Percentiles rank a stretch among this genome's conserved stretches.
Conservation (phyloP, 495 filamentous ascomycete genomes). For the Rostrohypoxylon terebratum region DNA sequence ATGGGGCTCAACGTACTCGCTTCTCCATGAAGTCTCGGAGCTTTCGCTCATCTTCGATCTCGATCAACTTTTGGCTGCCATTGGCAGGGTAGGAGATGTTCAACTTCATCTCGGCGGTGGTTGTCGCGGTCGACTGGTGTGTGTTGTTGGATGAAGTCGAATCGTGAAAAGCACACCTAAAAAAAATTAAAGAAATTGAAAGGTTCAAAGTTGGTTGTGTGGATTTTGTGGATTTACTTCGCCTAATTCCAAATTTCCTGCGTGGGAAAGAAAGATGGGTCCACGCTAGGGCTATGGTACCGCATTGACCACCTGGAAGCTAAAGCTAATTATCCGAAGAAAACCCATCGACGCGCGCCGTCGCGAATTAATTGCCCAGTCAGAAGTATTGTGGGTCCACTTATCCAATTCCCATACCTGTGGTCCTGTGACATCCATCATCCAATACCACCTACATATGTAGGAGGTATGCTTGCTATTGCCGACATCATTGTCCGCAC, state of each 20-base stretch:
- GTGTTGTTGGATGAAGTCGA: conserved; percentile 47
- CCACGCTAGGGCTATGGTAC: conserved; percentile 36
- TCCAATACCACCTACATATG: no score
- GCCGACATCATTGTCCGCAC: neutral
- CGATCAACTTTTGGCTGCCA: conserved; percentile 98
- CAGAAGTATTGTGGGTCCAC: neutral
- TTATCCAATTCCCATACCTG: conserved; percentile 5
- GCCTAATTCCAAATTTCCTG: conserved; percentile 50
- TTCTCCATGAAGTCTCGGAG: conserved; percentile 70
- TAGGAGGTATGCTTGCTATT: neutral
- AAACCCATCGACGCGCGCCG: conserved; percentile 20
- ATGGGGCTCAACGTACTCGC: conserved; percentile 45
- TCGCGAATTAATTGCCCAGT: neutral
- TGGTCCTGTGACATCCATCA: no score
- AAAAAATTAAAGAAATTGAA: conserved; percentile 32
- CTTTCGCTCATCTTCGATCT: conserved; percentile 96
- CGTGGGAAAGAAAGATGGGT: conserved; percentile 42
- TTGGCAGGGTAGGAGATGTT: conserved; percentile 99
- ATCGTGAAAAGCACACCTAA: conserved; percentile 34
- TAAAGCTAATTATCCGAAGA: conserved; percentile 33
- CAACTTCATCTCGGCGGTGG: conserved; percentile 78
- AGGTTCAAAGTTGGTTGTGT: conserved; percentile 45
- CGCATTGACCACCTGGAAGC: conserved; percentile 40
- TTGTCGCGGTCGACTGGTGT: conserved; percentile 47
- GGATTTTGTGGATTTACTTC: conserved; percentile 42